Base-by-base conservation (phyloP, 202 grass and related monocot genomes). In the Setaria italica region DNA sequence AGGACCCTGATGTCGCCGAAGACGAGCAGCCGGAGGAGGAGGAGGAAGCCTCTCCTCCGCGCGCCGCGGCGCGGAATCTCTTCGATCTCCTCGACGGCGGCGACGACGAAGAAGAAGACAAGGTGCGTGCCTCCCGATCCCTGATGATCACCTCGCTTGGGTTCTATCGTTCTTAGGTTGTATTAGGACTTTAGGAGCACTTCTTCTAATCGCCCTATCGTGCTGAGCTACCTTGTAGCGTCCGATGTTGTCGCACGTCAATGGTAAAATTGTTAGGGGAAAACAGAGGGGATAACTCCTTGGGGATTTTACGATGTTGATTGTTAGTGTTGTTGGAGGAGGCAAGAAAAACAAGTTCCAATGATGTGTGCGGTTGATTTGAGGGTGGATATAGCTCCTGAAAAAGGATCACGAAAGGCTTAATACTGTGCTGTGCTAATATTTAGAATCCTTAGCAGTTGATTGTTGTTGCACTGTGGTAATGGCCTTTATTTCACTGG, bases 41-140 rank as follows among this genome's bases (percentile, higher is more conserved):
- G 62, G 85, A 89, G 34, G 80, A 85, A 0, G 29, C 73, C 81
- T 89, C 84, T 43, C 81, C 67, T 72, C 64, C 37, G 46, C 76
- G 76, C 45, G 67, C 76, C n/a, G 75, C 88, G 9, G 83, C 86
- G 51, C 79, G 75, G 85, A 99, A 99, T 54, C 90, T 87, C 59
- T 99, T 99, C 81, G 91, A 95, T 87, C 91, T 99, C 77, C 93
- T 99, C 58, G 91, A 88, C 62, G 84, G 69, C 34, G 78, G 82
- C 19, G 75, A 90, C 67, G 94, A 63, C 9, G 89, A 82, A 29
- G 92, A 87, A 11, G 84, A 79, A n/a, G 87, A 91, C 20, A 70
- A 99, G 93, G 96, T 87, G 19, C 50, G 76, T 84, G 35, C 54
- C 32, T 32, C 12, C 11, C 50, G 51, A 2, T 19, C n/a, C 11